Conservation (phyloP, 805 yeast genomes). For the Jamesozyma jinghongensis region DNA sequence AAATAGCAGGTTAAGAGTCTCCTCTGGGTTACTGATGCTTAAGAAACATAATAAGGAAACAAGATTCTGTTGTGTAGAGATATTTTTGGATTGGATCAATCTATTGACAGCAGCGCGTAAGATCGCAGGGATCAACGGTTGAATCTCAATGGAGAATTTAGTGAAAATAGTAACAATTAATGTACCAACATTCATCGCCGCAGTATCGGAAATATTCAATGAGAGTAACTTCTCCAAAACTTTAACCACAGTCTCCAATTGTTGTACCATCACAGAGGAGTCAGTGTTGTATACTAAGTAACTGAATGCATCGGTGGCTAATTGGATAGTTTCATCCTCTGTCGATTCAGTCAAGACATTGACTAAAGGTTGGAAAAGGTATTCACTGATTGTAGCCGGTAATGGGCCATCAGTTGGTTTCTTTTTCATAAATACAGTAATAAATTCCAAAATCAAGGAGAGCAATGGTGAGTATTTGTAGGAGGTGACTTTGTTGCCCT, state of each 20-base stretch:
- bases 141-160: constrained; percentile 37
- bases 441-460: constrained; percentile 33
- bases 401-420: constrained; percentile 22
- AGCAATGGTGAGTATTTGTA: constrained; percentile 46
- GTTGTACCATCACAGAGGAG: constrained; percentile 11
- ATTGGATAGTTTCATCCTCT: constrained; percentile 75
- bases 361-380: constrained; percentile 21
- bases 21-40: constrained; percentile 50
- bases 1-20: constrained; percentile 54
- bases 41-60: constrained; percentile 67
- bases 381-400: constrained; percentile 20
- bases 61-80: constrained; percentile 68
- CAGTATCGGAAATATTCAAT: constrained; percentile 66
- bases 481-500: constrained; percentile 11
- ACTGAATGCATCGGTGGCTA: constrained; percentile 66
- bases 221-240: constrained; percentile 60
- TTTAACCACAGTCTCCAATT: constrained; percentile 31
- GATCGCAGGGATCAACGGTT: constrained; percentile 40
- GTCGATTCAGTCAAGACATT: constrained; percentile 32
- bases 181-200: constrained; percentile 67
- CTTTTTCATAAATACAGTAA: constrained; percentile 24
- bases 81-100: constrained; percentile 54
- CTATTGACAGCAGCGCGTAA: constrained; percentile 64
- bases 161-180: constrained; percentile 53
- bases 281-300: constrained; percentile 41